Base-by-base conservation (phyloP, 768 basidiomycete genomes). In the Leccinum disarticulatum region DNA sequence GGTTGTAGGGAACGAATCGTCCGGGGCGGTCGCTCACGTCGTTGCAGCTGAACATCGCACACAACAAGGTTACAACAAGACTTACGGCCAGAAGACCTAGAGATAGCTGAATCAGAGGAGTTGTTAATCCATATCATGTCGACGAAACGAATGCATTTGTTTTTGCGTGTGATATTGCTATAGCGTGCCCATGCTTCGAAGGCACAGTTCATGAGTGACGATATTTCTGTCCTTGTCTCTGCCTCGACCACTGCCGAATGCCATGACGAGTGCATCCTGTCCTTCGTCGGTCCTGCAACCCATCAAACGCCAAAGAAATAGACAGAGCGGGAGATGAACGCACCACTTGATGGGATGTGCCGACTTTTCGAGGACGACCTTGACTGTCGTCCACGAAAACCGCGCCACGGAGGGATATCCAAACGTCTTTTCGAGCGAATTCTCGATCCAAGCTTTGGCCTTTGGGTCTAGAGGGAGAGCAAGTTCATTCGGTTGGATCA, bases 381-480 rank as follows among this genome's bases (percentile, higher is more conserved):
- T 95, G 61, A 95, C 86, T 0, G 97, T 97, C 3, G 91, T 87
- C 97, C 97, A 99, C 2, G 91, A 94, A 76, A 98, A 98, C 17
- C 97, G 85, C 3, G 87, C 95, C 41, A 98, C 74, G 17, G 85
- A 88, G 0, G 96, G 96, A 68, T 86, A 96, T 5, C 97, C 97
- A 70, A 99, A 99, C 2, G 93, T 88, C 2, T 88, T 89, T 57
- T 98, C 88, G 13, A 98, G 68, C 0, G 88, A 81, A 1, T 78
- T 71, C 64, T 83, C 83, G 13, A 99, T 78, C 92, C 93, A 98
- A 1, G 85, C 85, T 67, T 94, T 85, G 1, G 97, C 98, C 66
- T 89, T 93, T 0, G 97, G 96, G 75, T 99, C 96, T 91, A 65
- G 13, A 54, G 19, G n/a, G 22, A 36, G 35, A 50, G 35, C 47